These are phyloP conservation scores for Bruguiera parviflora DNA, from an alignment of 345 rosid species.

Conservation along the genomic window DNA sequence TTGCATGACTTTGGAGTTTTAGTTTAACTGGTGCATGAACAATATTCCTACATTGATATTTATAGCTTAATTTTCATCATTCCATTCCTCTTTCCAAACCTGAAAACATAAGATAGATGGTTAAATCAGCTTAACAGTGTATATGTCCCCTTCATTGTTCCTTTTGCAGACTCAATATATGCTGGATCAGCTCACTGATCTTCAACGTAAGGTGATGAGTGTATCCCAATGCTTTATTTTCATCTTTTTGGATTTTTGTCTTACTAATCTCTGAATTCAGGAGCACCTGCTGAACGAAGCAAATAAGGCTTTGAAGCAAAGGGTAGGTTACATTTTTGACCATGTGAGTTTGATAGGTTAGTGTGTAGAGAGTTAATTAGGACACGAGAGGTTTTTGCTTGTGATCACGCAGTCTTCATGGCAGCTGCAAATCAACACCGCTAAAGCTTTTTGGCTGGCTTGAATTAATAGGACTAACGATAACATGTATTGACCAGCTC, in stretches of 20 bases:
- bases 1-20: too few relatives aligned
- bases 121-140: background rate
- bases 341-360: background rate
- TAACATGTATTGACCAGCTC: too few relatives aligned
- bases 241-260: background rate
- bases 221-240: background rate
- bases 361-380: too few relatives aligned
- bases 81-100: background rate
- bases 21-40: too few relatives aligned
- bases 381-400: too few relatives aligned
- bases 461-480: too few relatives aligned
- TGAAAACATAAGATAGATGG: background rate
- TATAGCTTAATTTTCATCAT: background rate
- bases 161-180: slow-evolving; percentile 69
- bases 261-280: slow-evolving; percentile 32
- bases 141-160: background rate
- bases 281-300: slow-evolving; percentile 74
- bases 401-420: too few relatives aligned
- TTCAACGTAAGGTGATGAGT: slow-evolving; percentile 67
- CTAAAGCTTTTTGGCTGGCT: too few relatives aligned
- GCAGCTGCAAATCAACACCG: too few relatives aligned
- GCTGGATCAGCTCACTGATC: slow-evolving; percentile 93
- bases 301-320: slow-evolving; percentile 69
- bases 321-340: slow-evolving; percentile 44
- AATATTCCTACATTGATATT: background rate